Evolutionary conservation across 2,329 filamentous ascomycete species (phyloP), one percentile per base, ranked within the genome.

Genomic region (Epichloe typhina): DNA sequence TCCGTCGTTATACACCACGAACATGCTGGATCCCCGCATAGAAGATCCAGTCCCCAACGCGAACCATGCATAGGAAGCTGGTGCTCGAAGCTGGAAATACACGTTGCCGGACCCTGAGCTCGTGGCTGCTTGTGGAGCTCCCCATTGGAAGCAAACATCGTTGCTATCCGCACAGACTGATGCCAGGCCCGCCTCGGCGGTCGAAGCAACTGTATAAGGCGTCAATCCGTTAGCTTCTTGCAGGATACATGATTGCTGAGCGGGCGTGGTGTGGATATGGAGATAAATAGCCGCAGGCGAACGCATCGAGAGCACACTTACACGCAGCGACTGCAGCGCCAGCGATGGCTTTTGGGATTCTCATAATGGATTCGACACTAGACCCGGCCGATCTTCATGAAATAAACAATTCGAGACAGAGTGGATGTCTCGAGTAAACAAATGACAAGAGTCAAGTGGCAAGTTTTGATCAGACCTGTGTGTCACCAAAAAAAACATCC

Each of bases 1-100:
- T 52, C 77, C 77, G 55, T 80, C 71, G 46, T 75, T 65, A 62
- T 84, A 84, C 56, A 83, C 69, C 58, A 84, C 56, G 59, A 84
- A 83, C 51, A 84, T 81, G 60, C 79, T 75, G 48, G 80, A 62
- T 37, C 72, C 75, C 13, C 61, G 40, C 82, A 85, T 84, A 42
- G 55, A 52, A 0, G 59, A 57, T 45, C 81, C 82, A 31, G 76
- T 77, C 31, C 78, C 81, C 19, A 83, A 66, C 5, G 70, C 76
- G 13, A 81, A 70, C 81, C 81, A 84, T 53, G 63, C 58, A 59
- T 75, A 75, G 4, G 65, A 66, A 3, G 69, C 68, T 2, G 77
- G 75, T 5, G 78, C 77, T 17, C 66, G 66, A 51, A 84, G 69
- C 58, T 82, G 79, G 55, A 84, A 72, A 61, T 79, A 83, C 50